Evolutionary conservation across 306 rosid genomes (phyloP).

Genomic region (Cucumis cinereus): DNA sequence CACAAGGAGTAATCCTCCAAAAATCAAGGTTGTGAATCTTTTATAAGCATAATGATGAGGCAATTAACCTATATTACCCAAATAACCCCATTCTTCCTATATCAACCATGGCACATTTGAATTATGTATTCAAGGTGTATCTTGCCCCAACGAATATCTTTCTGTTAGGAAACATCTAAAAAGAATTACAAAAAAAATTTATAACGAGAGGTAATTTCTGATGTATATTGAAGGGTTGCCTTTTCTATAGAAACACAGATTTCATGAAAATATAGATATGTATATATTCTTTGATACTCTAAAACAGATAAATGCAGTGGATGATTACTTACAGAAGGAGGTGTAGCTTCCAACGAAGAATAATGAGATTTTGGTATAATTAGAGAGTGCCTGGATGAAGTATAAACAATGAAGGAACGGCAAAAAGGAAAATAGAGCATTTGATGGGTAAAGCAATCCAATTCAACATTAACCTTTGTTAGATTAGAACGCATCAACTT

Average conservation of each 20-base stretch:
- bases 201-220: background rate
- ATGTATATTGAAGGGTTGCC: background rate
- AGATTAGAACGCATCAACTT: background rate
- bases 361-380: conserved; percentile 86
- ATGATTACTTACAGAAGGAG: conserved; percentile 66
- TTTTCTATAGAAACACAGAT: background rate
- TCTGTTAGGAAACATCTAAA: background rate
- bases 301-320: background rate
- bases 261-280: background rate
- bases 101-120: background rate
- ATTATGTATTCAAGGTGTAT: background rate
- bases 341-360: conserved; percentile 75
- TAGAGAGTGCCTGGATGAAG: conserved; percentile 67
- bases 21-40: too few relatives aligned
- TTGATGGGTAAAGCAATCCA: background rate
- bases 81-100: too few relatives aligned
- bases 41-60: too few relatives aligned
- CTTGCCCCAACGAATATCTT: background rate
- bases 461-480: background rate
- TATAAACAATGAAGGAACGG: background rate
- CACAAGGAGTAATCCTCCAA: too few relatives aligned
- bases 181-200: background rate
- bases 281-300: background rate
- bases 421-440: background rate
- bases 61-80: too few relatives aligned